Base-by-base conservation (phyloP, 768 basidiomycete species). In the Suillus ampliporus region DNA sequence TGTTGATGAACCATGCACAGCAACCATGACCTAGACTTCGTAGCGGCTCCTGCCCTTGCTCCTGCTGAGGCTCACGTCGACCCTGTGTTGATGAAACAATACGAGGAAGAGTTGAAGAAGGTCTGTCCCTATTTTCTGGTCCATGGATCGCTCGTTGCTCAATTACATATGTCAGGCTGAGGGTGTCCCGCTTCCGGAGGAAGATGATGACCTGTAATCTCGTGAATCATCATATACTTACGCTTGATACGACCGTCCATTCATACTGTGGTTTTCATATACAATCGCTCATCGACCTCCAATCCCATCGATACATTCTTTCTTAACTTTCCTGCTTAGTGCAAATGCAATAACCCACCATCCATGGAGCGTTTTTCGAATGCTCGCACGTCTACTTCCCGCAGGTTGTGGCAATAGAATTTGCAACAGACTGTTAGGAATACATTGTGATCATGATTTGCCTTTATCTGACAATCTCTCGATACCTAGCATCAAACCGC, bases 51-150 rank as follows among this genome's bases (percentile, higher is more conserved):
- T 40, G 95, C 96, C 62, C 89, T 99, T 59, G 91, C 91, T 34
- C 97, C 97, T 63, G 94, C 95, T 67, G 95, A 98, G 77, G 94
- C 98, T 64, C 73, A 85, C 63, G 86, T 99, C 71, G 96, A 99
- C 76, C 77, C 83, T 17, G 76, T 59, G 9, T 80, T 97, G 76
- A 95, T 97, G 86, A 79, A 77, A 54, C 82, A 89, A 68, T 98
- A 98, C 81, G 84, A 89, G 71, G 67, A 69, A 57, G 94, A 99
- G 80, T 81, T 98, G 82, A 78, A 82, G 62, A 74, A 78, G 79
- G 92, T 91, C 69, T 64, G 80, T 75, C 53, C 38, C 47, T 52
- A 28, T 59, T 37, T 2, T 58, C 19, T 23, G 13, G 34, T 51
- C 48, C 21, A 60, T 53, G 21, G 59, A 37, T 15, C 23, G 38